phyloP scores from a whole-genome alignment of 305 asterid genomes.

The Fraxinus baroniana region DNA sequence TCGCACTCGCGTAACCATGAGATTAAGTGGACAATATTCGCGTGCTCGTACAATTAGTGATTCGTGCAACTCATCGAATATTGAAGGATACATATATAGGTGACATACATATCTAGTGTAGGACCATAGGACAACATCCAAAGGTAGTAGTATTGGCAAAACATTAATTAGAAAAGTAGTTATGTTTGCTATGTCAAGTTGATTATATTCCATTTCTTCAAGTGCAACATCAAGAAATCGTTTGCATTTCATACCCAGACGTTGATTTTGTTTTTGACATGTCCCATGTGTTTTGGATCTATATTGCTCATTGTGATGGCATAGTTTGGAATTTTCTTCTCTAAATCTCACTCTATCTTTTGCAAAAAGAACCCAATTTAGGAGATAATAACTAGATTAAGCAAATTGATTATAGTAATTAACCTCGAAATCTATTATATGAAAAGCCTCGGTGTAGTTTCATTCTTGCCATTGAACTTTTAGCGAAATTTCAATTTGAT shows the following conservation, averaged over 20 bases:
- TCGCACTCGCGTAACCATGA: neutral
- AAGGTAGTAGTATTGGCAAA: neutral
- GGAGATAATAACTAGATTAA: neutral
- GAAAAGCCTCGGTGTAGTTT: neutral
- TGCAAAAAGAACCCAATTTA: neutral
- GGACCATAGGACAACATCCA: neutral
- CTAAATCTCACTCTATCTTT: constrained; percentile 8
- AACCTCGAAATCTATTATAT: neutral
- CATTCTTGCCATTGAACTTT: neutral
- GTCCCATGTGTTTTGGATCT: constrained; percentile 29
- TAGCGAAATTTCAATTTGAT: neutral
- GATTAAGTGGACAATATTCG: neutral
- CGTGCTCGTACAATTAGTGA: neutral
- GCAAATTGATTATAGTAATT: neutral
- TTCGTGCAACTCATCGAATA: neutral
- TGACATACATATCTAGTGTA: neutral
- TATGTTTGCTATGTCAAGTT: constrained; percentile 15
- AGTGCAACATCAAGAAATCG: constrained; percentile 27
- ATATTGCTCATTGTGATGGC: constrained; percentile 3
- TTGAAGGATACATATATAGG: neutral
- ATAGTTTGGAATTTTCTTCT: constrained; percentile 18
- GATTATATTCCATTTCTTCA: constrained; percentile 18
- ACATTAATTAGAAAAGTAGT: neutral
- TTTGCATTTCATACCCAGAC: constrained; percentile 22
- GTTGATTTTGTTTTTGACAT: constrained; percentile 18